A percentile compares a stretch with the other conserved stretches of the same genome.
Evolutionary conservation across 495 filamentous ascomycete species (phyloP).

Genomic region (Trichocladium uniseriatum): DNA sequence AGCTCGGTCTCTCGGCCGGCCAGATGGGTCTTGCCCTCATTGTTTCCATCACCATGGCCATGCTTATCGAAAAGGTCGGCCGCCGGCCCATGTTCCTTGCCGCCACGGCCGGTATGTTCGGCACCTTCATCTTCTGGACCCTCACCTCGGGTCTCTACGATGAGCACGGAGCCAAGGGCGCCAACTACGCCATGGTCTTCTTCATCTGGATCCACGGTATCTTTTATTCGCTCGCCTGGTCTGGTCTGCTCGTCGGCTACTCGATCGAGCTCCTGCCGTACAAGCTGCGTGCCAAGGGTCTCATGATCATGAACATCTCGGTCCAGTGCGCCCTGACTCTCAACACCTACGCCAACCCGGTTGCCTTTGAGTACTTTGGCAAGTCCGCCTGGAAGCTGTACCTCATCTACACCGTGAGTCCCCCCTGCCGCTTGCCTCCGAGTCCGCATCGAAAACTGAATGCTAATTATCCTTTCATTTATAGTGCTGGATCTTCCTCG

Average conservation of each 20-base stretch:
- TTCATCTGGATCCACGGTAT: constrained; percentile 48
- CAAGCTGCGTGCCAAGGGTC: constrained; percentile 53
- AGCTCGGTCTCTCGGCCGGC: constrained; percentile 45
- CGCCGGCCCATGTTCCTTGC: constrained; percentile 50
- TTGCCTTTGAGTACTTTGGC: constrained; percentile 45
- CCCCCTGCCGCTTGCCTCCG: background rate
- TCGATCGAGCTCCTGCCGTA: constrained; percentile 65
- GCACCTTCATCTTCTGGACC: constrained; percentile 50
- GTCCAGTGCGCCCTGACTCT: constrained; percentile 44
- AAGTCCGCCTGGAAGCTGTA: constrained; percentile 49
- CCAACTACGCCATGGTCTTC: constrained; percentile 44
- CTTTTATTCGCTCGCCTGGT: constrained; percentile 53
- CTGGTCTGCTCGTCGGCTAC: constrained; percentile 56
- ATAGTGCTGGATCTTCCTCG: constrained; percentile 47
- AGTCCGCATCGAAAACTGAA: background rate
- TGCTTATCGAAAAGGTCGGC: constrained; percentile 53
- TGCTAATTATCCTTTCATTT: background rate
- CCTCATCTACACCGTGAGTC: constrained; percentile 49
- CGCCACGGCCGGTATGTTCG: constrained; percentile 51
- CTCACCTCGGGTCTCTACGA: constrained; percentile 34
- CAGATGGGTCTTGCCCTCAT: constrained; percentile 45
- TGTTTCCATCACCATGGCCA: constrained; percentile 44
- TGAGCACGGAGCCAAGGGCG: constrained; percentile 28
- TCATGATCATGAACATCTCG: constrained; percentile 45
- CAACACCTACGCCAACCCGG: constrained; percentile 52